These are phyloP conservation scores for Fusarium globosum DNA, from an alignment of 2,329 filamentous ascomycete species.

Conservation along the genomic window DNA sequence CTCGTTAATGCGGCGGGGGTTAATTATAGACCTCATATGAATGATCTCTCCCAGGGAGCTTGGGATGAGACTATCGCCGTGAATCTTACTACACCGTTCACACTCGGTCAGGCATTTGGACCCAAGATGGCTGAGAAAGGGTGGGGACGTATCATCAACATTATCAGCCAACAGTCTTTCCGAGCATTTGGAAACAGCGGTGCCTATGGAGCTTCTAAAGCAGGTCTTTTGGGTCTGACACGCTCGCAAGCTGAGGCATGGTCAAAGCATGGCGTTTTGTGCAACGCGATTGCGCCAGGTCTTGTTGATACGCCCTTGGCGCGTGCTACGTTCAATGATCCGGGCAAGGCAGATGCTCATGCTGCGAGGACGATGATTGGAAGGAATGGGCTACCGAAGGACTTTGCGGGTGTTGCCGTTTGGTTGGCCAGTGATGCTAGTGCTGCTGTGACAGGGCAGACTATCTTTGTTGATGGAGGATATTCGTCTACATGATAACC, in stretches of 20 bases:
- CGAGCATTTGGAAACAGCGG: slow-evolving; percentile 49
- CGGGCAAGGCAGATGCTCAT: slow-evolving; percentile 37
- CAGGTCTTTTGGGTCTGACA: slow-evolving; percentile 47
- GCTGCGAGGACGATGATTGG: slow-evolving; percentile 47
- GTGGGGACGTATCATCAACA: slow-evolving; percentile 50
- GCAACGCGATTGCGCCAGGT: slow-evolving; percentile 50
- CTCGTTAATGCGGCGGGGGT: slow-evolving; percentile 49
- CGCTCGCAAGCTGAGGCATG: slow-evolving; percentile 51
- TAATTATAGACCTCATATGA: slow-evolving; percentile 47
- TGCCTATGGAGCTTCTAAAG: slow-evolving; percentile 49
- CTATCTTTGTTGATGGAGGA: slow-evolving; percentile 50
- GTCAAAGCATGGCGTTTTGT: slow-evolving; percentile 49
- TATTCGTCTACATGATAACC: slow-evolving; percentile 42
- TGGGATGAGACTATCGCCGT: slow-evolving; percentile 49
- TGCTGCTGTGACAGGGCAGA: slow-evolving; percentile 49
- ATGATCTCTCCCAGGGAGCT: slow-evolving; percentile 39
- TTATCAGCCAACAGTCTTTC: slow-evolving; percentile 49
- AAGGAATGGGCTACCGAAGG: slow-evolving; percentile 46
- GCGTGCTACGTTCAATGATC: slow-evolving; percentile 36
- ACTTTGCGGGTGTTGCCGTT: slow-evolving; percentile 48
- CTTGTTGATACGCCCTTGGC: slow-evolving; percentile 47
- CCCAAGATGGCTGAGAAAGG: slow-evolving; percentile 48
- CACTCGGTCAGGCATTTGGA: slow-evolving; percentile 48
- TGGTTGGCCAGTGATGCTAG: slow-evolving; percentile 49
- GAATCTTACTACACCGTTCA: slow-evolving; percentile 50